Evolutionary conservation across 352 stramenopile species (phyloP).

Genomic region (Phytophthora melonis): DNA sequence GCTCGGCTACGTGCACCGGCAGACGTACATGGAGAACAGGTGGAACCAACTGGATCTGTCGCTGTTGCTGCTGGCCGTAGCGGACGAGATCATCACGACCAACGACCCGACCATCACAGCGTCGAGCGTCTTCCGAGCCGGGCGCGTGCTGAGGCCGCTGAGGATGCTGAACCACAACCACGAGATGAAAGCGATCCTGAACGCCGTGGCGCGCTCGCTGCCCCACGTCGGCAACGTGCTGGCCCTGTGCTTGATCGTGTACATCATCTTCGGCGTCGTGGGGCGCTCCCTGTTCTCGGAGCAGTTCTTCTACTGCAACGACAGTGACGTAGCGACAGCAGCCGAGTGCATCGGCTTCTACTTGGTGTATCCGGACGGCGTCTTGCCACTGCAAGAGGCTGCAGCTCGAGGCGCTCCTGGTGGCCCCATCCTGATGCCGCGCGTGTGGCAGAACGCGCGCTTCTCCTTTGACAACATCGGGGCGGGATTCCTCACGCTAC

Average conservation of each 20-base stretch:
- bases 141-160: constrained; percentile 69
- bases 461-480: constrained; percentile 87
- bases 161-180: constrained; percentile 81
- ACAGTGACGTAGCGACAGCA: constrained; percentile 42
- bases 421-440: constrained; percentile 57
- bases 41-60: constrained; percentile 83
- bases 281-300: constrained; percentile 74
- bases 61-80: constrained; percentile 62
- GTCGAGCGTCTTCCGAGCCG: constrained; percentile 73
- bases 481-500: constrained; percentile 65
- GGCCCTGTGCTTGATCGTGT: constrained; percentile 75
- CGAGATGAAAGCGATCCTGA: constrained; percentile 83
- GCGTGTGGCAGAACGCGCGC: constrained; percentile 73
- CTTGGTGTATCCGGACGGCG: constrained; percentile 53
- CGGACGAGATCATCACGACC: constrained; percentile 65
- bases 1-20: constrained; percentile 66
- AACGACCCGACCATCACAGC: constrained; percentile 50
- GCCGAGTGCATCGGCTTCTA: constrained; percentile 73
- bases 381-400: constrained; percentile 59
- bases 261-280: constrained; percentile 81
- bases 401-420: constrained; percentile 43
- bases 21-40: constrained; percentile 80
- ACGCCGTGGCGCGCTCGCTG: constrained; percentile 71
- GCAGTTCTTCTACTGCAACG: constrained; percentile 77
- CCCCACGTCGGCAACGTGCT: constrained; percentile 82